Percentiles rank a stretch among this genome's conserved stretches.
These are phyloP conservation scores for Babesia caballi DNA, from an alignment of 169 alveolate species.

Conservation along the genomic window DNA sequence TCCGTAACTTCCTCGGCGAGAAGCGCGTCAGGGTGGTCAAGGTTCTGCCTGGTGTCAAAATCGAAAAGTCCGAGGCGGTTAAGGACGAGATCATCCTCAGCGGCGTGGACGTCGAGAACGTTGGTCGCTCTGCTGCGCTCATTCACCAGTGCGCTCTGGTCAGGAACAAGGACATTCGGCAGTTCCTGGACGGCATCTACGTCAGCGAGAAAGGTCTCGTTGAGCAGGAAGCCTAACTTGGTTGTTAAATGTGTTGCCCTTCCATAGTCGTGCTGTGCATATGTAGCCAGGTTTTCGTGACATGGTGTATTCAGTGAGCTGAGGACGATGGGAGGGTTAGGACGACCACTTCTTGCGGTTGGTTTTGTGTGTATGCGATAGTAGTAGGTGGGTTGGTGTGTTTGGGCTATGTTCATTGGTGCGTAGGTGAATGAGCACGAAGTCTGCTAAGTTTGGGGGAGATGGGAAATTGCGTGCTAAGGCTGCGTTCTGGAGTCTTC, in stretches of 20 bases:
- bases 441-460: no score
- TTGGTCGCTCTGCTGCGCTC: slow-evolving; percentile 96
- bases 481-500: no score
- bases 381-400: no score
- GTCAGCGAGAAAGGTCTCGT: slow-evolving; percentile 93
- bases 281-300: no score
- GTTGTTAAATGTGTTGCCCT: not conserved
- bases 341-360: no score
- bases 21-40: slow-evolving; percentile 92
- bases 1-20: slow-evolving; percentile 99
- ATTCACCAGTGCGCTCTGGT: slow-evolving; percentile 96
- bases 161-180: slow-evolving; percentile 97
- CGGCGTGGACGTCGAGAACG: slow-evolving; percentile 96
- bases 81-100: slow-evolving; percentile 96
- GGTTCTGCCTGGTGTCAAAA: slow-evolving; percentile 91
- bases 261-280: no score
- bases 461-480: no score
- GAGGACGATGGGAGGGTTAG: no score
- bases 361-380: no score
- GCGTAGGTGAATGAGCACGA: no score
- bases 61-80: slow-evolving; percentile 88
- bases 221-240: slow-evolving; percentile 56
- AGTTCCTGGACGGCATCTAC: slow-evolving; percentile 99
- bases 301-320: no score
- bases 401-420: no score